Base-by-base conservation (phyloP, 495 filamentous ascomycete genomes). In the Aspergillus homomorphus region DNA sequence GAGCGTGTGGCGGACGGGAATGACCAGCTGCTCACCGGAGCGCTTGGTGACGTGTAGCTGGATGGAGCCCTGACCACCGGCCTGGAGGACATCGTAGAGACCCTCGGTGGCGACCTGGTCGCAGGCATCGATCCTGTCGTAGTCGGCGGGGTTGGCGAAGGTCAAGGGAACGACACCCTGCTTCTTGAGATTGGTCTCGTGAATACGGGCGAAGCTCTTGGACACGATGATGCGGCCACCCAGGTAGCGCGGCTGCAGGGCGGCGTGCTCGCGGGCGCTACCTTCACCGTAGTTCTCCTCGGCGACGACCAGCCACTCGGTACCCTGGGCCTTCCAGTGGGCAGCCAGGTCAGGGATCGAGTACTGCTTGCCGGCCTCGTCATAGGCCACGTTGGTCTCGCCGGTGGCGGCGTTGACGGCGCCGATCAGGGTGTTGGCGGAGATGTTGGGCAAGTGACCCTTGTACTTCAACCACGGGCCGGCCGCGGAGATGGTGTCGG, bases 381-480 rank as follows among this genome's bases (percentile, higher is more conserved):
- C 90, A 71, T 94, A 92, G 19, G 92, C 92, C 20, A 82, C 87
- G 72, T 98, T 98, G 53, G 91, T 91, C 67, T 96, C 92, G 61
- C 86, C 89, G 0, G 93, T 98, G 43, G 85, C 91, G 23, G 89
- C 92, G 72, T 96, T 96, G 64, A 90, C 83, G 59, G 94, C 94
- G 24, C 90, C 91, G 73, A 96, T 96, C 45, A 98, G 85, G 0
- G 94, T 98, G 82, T 98, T 98, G 62, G 85, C 90, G 60, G 85
- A 88, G 77, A 98, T 98, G 77, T 98, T 98, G 70, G 93, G 91
- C 30, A 98, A 84, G 72, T 98, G 94, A 61, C 94, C 94, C 81
- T 98, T 98, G 84, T 96, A 98, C 75, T 97, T 98, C 38, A 98
- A 81, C 94, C 94, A 98, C 3, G 92, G 92, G 6, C 94, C 94